Evolutionary conservation across 176 grass and related monocot species (phyloP).

Genomic region (Eleusine coracana): DNA sequence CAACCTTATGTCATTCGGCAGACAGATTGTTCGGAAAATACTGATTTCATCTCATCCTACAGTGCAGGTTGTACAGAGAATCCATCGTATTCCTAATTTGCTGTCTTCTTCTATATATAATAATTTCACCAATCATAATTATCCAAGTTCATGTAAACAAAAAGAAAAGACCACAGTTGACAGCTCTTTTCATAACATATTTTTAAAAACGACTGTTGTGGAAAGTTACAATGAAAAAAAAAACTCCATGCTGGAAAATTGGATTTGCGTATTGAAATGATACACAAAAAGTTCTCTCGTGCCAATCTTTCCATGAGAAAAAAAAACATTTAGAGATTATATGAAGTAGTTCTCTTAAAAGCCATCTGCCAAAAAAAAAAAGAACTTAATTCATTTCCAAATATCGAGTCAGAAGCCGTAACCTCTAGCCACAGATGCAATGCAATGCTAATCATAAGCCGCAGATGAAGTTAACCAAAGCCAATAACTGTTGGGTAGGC

Average conservation of each 20-base stretch:
- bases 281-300: not conserved
- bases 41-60: constrained; percentile 19
- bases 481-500: not conserved
- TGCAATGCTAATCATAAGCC: constrained; percentile 1
- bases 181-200: not conserved
- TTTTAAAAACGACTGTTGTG: not conserved
- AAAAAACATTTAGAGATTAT: not conserved
- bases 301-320: not conserved
- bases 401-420: not conserved
- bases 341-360: not conserved
- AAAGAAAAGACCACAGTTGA: not conserved
- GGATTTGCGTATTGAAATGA: constrained; percentile 15
- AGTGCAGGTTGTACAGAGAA: not conserved
- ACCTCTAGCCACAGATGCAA: not conserved
- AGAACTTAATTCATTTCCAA: not conserved
- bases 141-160: not conserved
- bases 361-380: not conserved
- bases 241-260: not conserved
- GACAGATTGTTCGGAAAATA: not conserved
- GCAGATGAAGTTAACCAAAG: constrained; percentile 5
- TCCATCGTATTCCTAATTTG: constrained; percentile 17
- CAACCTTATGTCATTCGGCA: constrained; percentile 1
- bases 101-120: constrained; percentile 1
- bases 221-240: not conserved
- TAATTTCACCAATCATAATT: constrained; percentile 1